Percentiles rank a stretch among this genome's conserved stretches.
These are phyloP conservation scores for Penicillium ochrochloron DNA, from an alignment of 495 filamentous ascomycete species.

Conservation along the genomic window DNA sequence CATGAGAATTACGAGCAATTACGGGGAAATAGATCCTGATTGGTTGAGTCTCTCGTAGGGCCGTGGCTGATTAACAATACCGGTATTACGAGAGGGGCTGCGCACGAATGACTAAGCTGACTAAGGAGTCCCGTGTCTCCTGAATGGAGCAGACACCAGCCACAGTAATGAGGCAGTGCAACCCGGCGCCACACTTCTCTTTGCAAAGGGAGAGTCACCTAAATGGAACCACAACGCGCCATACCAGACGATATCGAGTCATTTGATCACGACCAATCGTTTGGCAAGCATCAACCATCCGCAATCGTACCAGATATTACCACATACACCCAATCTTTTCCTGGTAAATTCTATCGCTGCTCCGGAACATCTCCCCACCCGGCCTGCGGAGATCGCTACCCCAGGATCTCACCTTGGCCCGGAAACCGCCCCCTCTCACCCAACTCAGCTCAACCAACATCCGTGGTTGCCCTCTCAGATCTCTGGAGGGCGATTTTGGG, in stretches of 20 bases:
- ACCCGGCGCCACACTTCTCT: constrained; percentile 13
- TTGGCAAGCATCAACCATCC: not conserved
- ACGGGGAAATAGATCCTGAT: not conserved
- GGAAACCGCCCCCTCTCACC: constrained; percentile 18
- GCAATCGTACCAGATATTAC: not conserved
- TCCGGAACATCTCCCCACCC: constrained; percentile 21
- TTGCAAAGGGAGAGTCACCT: not conserved
- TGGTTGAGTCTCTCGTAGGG: not conserved
- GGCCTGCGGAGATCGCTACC: constrained; percentile 33
- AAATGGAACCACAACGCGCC: not conserved
- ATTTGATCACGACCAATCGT: constrained; percentile 10
- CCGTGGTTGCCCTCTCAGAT: constrained; percentile 36
- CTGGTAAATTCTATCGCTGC: not conserved
- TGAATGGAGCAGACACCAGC: constrained; percentile 9
- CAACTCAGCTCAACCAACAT: constrained; percentile 7
- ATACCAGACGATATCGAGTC: not conserved
- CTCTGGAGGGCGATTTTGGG: constrained; percentile 38
- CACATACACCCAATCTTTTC: not conserved
- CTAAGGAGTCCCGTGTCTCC: not conserved
- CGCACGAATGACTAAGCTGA: not conserved
- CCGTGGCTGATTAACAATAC: constrained; percentile 3
- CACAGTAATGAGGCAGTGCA: constrained; percentile 18
- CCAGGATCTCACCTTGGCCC: constrained; percentile 29
- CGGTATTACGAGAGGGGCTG: not conserved
- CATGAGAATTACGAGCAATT: not conserved